Evolutionary conservation across 2,329 filamentous ascomycete species (phyloP).

Genomic region (Phyllosticta ampelicida): DNA sequence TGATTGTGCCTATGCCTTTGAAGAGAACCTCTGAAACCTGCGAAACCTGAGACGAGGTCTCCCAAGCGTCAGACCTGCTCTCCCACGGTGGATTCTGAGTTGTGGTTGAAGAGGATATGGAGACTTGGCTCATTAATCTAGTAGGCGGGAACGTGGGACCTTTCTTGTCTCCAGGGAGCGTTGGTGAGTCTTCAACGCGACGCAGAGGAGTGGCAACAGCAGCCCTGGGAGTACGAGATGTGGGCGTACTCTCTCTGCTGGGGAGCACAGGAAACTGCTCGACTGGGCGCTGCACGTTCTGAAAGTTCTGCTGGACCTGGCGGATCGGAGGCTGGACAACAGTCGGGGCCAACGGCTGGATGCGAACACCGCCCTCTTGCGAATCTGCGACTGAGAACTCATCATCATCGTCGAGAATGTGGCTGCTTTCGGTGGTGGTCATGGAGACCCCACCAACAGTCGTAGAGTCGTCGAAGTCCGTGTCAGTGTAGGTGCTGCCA

Average conservation of each 20-base stretch:
- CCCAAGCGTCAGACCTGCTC: not conserved
- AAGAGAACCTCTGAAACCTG: conserved; percentile 19
- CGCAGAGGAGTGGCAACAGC: not conserved
- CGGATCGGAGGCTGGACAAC: not conserved
- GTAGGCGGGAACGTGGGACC: not conserved
- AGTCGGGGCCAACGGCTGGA: not conserved
- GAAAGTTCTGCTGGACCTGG: not conserved
- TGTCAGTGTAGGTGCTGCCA: conserved; percentile 10
- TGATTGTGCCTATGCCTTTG: conserved; percentile 20
- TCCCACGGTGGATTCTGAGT: not conserved
- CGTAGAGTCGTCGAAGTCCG: not conserved
- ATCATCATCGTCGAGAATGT: not conserved
- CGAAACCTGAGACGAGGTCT: not conserved
- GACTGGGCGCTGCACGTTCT: not conserved
- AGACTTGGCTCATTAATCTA: not conserved
- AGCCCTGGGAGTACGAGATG: not conserved
- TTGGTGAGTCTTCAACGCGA: not conserved
- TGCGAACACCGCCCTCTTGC: not conserved
- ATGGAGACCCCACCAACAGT: not conserved
- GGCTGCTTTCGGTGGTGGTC: not conserved
- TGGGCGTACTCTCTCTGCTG: not conserved
- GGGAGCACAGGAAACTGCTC: conserved; percentile 1
- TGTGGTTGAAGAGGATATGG: not conserved
- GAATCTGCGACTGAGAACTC: not conserved
- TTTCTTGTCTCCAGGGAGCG: not conserved